phyloP scores from a whole-genome alignment of 176 grass and related monocot genomes.

The Triticum turgidum region DNA sequence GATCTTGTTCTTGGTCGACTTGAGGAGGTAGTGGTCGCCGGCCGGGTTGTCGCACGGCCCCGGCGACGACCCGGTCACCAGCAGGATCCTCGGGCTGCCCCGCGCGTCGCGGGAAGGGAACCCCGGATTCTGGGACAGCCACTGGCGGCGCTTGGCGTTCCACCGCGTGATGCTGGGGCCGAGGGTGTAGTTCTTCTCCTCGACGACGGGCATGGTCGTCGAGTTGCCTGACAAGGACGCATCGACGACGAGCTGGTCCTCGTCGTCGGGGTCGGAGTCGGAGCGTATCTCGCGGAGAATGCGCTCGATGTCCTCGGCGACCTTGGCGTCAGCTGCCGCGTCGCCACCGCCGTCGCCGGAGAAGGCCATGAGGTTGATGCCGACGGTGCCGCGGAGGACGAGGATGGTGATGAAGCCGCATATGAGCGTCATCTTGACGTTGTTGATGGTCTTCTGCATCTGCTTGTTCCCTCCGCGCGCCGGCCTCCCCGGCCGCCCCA shows the following conservation, averaged over 20 bases:
- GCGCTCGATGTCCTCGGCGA: conserved; percentile 68
- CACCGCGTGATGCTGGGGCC: conserved; percentile 45
- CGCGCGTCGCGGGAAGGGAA: conserved; percentile 40
- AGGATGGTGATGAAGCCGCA: conserved; percentile 73
- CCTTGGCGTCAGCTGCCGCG: conserved; percentile 29
- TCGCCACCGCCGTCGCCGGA: background rate
- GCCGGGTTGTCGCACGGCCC: conserved; percentile 47
- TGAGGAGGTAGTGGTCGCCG: conserved; percentile 64
- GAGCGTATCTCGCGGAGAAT: conserved; percentile 67
- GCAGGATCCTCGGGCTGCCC: conserved; percentile 45
- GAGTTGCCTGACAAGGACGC: conserved; percentile 23
- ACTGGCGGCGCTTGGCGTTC: conserved; percentile 45
- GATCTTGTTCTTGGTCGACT: conserved; percentile 72
- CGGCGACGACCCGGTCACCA: conserved; percentile 62
- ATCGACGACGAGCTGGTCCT: background rate
- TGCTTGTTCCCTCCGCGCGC: conserved; percentile 26
- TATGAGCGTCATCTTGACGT: conserved; percentile 69
- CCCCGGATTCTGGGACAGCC: conserved; percentile 39
- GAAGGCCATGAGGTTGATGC: conserved; percentile 41
- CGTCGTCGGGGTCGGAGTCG: conserved; percentile 60
- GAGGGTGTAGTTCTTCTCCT: conserved; percentile 45
- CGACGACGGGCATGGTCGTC: background rate
- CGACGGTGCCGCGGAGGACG: conserved; percentile 65
- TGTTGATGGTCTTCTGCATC: conserved; percentile 52
- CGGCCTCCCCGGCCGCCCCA: conserved; percentile 32